Percentiles rank a stretch among this genome's conserved stretches.
These are phyloP conservation scores for Wickerhamomyces strasburgensis DNA, from an alignment of 805 yeast genomes.

Conservation along the genomic window DNA sequence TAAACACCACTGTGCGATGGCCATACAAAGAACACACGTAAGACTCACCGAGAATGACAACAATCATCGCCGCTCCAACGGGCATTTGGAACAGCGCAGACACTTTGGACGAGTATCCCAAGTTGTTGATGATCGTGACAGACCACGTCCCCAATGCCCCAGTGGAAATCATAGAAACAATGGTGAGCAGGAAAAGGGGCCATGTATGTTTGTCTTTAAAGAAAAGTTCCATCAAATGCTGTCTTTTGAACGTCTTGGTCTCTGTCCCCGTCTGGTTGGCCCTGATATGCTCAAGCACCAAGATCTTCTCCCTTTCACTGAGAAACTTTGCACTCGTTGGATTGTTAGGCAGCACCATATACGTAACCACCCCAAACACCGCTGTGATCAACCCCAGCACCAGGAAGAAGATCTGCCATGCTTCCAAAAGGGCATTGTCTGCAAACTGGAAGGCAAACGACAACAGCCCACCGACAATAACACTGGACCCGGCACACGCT, in stretches of 20 bases:
- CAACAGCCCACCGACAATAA: slow-evolving; percentile 40
- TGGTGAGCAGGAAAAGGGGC: slow-evolving; percentile 41
- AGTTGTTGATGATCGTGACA: slow-evolving; percentile 35
- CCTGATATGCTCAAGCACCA: slow-evolving; percentile 38
- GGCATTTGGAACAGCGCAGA: slow-evolving; percentile 53
- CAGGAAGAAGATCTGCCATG: slow-evolving; percentile 62
- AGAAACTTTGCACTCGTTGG: slow-evolving; percentile 34
- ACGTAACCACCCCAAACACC: slow-evolving; percentile 41
- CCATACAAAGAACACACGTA: slow-evolving; percentile 34
- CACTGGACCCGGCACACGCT: slow-evolving; percentile 49
- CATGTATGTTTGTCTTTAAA: slow-evolving; percentile 44
- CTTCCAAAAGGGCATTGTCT: slow-evolving; percentile 33
- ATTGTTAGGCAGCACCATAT: slow-evolving; percentile 46
- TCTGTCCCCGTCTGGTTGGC: slow-evolving; percentile 45
- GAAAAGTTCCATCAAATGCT: slow-evolving; percentile 39
- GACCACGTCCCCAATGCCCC: slow-evolving; percentile 39
- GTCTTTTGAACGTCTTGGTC: slow-evolving; percentile 35
- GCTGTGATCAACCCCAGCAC: slow-evolving; percentile 52
- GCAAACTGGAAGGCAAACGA: slow-evolving; percentile 54
- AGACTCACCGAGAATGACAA: slow-evolving; percentile 35
- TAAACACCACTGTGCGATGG: slow-evolving; percentile 31
- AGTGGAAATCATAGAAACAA: slow-evolving; percentile 43
- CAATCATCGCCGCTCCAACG: slow-evolving; percentile 45
- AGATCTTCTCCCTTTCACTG: slow-evolving; percentile 35
- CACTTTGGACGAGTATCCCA: slow-evolving; percentile 38